phyloP scores from a whole-genome alignment of 352 stramenopile species.

The Phytophthora pseudosyringae region DNA sequence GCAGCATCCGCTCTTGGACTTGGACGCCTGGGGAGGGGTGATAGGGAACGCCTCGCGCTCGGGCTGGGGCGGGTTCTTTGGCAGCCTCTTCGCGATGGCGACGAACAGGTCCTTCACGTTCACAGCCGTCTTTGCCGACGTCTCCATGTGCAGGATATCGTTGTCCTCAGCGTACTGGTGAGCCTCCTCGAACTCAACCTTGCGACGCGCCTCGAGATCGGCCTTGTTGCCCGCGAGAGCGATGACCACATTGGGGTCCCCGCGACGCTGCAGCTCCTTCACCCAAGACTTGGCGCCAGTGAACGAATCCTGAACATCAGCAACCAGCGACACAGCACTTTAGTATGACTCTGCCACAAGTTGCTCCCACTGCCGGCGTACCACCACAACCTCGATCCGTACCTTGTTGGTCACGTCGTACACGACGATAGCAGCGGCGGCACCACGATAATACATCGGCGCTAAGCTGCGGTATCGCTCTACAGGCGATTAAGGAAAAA shows the following conservation, averaged over 20 bases:
- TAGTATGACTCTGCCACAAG: constrained; percentile 18
- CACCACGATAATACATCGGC: constrained; percentile 98
- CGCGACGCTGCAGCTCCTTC: constrained; percentile 99
- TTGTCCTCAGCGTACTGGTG: constrained; percentile 99
- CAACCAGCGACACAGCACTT: constrained; percentile 9
- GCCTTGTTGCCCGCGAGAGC: constrained; percentile 98
- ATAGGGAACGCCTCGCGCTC: constrained; percentile 88
- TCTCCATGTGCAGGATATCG: constrained; percentile 99
- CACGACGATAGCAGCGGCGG: constrained; percentile 96
- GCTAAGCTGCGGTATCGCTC: constrained; percentile 97
- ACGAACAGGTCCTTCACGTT: constrained; percentile 99
- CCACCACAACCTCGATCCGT: constrained; percentile 3
- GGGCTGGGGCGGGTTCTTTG: constrained; percentile 83
- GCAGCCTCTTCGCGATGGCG: constrained; percentile 93
- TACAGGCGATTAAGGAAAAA: constrained; percentile 30
- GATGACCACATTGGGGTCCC: constrained; percentile 98
- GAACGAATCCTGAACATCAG: constrained; percentile 90
- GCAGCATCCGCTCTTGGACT: constrained; percentile 83
- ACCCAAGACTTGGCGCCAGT: constrained; percentile 99
- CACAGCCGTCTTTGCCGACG: constrained; percentile 98
- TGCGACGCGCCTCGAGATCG: constrained; percentile 96
- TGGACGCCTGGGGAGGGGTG: constrained; percentile 75
- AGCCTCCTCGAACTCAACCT: constrained; percentile 97
- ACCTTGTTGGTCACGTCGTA: constrained; percentile 98
- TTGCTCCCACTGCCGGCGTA: not conserved